Percentiles rank a stretch among this genome's conserved stretches.
These are phyloP conservation scores for Digitaria exilis DNA, from an alignment of 202 grass and related monocot species.

Conservation along the genomic window DNA sequence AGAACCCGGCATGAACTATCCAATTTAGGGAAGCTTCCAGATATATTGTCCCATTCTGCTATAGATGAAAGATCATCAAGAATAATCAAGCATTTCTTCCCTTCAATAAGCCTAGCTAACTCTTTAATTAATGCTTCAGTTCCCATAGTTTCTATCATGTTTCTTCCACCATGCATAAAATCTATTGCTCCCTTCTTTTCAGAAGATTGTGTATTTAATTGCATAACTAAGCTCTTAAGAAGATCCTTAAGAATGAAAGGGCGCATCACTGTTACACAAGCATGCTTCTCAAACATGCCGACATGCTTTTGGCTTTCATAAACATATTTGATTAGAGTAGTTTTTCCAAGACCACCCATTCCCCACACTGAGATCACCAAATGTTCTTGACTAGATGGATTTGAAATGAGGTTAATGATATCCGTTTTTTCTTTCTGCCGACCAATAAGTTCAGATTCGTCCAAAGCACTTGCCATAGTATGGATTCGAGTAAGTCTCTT, in stretches of 20 bases:
- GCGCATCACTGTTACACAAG: too few relatives aligned
- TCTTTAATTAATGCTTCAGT: background rate
- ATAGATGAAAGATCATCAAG: slow-evolving; percentile 9
- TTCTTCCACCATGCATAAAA: background rate
- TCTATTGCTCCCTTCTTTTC: background rate
- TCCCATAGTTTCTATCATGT: background rate
- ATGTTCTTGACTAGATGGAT: background rate
- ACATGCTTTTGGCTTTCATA: background rate
- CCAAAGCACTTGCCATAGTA: background rate
- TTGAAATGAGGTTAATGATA: background rate
- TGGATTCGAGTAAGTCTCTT: background rate
- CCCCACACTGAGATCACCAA: slow-evolving; percentile 18
- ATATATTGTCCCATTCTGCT: background rate
- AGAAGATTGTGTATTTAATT: too few relatives aligned
- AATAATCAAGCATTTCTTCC: background rate
- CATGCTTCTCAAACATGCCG: too few relatives aligned
- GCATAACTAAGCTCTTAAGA: too few relatives aligned
- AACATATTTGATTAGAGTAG: background rate
- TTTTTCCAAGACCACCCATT: slow-evolving; percentile 30
- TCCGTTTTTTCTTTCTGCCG: background rate
- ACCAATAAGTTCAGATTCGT: background rate
- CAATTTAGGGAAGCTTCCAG: background rate
- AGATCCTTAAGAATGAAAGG: too few relatives aligned
- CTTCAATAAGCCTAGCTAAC: background rate
- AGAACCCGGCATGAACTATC: background rate